Conservation (phyloP, 768 basidiomycete species). For the Naganishia vishniacii region DNA sequence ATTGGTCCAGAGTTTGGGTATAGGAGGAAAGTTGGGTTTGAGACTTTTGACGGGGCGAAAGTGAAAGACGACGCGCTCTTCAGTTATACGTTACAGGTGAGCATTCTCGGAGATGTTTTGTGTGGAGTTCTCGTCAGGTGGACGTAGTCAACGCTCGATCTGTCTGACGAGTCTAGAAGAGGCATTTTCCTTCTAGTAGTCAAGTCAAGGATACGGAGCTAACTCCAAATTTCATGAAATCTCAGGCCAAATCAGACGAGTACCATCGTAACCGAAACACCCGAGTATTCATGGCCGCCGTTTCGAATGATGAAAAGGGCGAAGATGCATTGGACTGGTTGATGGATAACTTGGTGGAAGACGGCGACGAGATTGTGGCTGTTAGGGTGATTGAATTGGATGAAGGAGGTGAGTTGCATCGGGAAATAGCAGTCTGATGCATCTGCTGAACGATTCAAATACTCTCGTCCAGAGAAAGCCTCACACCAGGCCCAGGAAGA, state of each 20-base stretch:
- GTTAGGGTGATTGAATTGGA: conserved; percentile 85
- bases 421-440: background rate
- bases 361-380: conserved; percentile 84
- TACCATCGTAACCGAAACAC: conserved; percentile 71
- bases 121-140: too few relatives aligned
- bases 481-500: conserved; percentile 39
- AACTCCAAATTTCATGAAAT: conserved; percentile 9
- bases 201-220: too few relatives aligned
- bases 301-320: conserved; percentile 82
- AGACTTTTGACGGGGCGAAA: conserved; percentile 44
- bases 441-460: background rate
- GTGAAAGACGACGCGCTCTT: conserved; percentile 46
- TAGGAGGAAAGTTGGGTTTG: conserved; percentile 49
- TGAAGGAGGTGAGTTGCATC: conserved; percentile 57
- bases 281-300: conserved; percentile 81
- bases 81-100: conserved; percentile 37
- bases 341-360: conserved; percentile 67
- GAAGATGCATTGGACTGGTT: conserved; percentile 85
- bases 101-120: too few relatives aligned
- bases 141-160: too few relatives aligned
- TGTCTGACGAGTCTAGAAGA: too few relatives aligned
- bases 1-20: conserved; percentile 33
- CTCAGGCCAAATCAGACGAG: conserved; percentile 67
- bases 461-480: conserved; percentile 51
- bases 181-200: too few relatives aligned